These are phyloP conservation scores for Grosmannia penicillata DNA, from an alignment of 2,329 filamentous ascomycete genomes.

Conservation along the genomic window DNA sequence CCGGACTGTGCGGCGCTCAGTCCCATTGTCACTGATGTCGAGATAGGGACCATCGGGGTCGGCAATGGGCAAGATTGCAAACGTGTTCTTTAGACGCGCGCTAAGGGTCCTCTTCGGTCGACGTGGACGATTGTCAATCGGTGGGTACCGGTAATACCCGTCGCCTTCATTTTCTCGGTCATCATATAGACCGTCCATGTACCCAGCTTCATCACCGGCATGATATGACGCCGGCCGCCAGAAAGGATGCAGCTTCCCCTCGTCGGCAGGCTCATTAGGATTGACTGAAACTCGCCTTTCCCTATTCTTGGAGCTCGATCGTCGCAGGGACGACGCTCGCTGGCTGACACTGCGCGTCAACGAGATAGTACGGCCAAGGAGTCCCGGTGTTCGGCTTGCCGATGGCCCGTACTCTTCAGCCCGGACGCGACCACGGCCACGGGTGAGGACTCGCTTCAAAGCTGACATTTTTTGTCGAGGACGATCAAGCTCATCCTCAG, in stretches of 20 bases:
- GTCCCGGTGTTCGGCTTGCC: slow-evolving; percentile 22
- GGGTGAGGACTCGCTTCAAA: slow-evolving; percentile 29
- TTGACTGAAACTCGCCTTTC: slow-evolving; percentile 23
- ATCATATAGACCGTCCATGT: slow-evolving; percentile 16
- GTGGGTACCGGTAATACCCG: slow-evolving; percentile 29
- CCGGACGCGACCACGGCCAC: slow-evolving; percentile 14
- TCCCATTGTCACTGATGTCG: slow-evolving; percentile 15
- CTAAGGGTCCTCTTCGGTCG: slow-evolving; percentile 34
- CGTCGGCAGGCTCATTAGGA: slow-evolving; percentile 34
- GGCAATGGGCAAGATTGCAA: slow-evolving; percentile 42
- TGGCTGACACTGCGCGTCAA: slow-evolving; percentile 20
- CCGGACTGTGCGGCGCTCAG: slow-evolving; percentile 42
- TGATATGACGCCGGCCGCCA: slow-evolving; percentile 41
- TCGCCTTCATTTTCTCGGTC: slow-evolving; percentile 22
- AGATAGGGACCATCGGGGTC: slow-evolving; percentile 21
- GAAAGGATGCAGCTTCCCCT: slow-evolving; percentile 41
- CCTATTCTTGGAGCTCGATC: slow-evolving; percentile 9
- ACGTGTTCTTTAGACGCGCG: slow-evolving; percentile 39
- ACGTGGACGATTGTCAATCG: slow-evolving; percentile 31
- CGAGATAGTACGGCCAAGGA: slow-evolving; percentile 38
- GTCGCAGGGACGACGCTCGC: background rate
- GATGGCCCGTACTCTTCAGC: slow-evolving; percentile 28
- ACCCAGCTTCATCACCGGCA: slow-evolving; percentile 16
- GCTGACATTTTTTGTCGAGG: slow-evolving; percentile 25
- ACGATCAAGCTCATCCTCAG: slow-evolving; percentile 23